Percentiles rank a stretch among this genome's conserved stretches.
Evolutionary conservation across 1,139 yeast genomes (phyloP).

Genomic region (Pichia sp.): DNA sequence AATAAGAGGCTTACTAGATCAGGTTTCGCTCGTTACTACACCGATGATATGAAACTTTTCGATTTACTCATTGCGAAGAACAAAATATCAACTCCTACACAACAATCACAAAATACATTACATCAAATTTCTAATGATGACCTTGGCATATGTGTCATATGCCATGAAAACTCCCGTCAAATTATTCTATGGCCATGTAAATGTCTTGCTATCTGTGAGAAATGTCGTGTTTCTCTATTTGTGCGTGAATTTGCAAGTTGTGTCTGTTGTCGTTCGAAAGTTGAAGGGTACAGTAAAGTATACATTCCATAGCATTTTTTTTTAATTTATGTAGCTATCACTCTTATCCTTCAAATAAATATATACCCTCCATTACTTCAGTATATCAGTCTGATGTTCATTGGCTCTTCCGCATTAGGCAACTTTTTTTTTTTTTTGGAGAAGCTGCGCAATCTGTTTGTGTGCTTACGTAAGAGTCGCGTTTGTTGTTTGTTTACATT

Average conservation of each 20-base stretch:
- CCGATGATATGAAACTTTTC: slow-evolving; percentile 22
- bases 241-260: slow-evolving; percentile 70
- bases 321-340: no score
- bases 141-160: slow-evolving; percentile 59
- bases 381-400: no score
- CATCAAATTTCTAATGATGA: slow-evolving; percentile 5
- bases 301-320: slow-evolving; percentile 39
- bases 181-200: slow-evolving; percentile 90
- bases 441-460: no score
- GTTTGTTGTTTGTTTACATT: slow-evolving; percentile 5
- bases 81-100: neutral
- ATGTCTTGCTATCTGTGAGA: slow-evolving; percentile 82
- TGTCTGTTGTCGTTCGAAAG: slow-evolving; percentile 75
- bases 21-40: slow-evolving; percentile 26
- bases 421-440: no score
- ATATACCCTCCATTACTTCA: no score
- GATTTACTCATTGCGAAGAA: slow-evolving; percentile 26
- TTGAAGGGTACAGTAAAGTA: slow-evolving; percentile 49
- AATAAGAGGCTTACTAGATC: slow-evolving; percentile 38
- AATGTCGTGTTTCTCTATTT: slow-evolving; percentile 71
- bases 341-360: no score
- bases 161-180: slow-evolving; percentile 68
- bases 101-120: no score
- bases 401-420: no score
- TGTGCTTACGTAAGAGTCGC: slow-evolving; percentile 2